Evolutionary conservation across 768 basidiomycete genomes (phyloP).

Genomic region (Tylopilus sp.): DNA sequence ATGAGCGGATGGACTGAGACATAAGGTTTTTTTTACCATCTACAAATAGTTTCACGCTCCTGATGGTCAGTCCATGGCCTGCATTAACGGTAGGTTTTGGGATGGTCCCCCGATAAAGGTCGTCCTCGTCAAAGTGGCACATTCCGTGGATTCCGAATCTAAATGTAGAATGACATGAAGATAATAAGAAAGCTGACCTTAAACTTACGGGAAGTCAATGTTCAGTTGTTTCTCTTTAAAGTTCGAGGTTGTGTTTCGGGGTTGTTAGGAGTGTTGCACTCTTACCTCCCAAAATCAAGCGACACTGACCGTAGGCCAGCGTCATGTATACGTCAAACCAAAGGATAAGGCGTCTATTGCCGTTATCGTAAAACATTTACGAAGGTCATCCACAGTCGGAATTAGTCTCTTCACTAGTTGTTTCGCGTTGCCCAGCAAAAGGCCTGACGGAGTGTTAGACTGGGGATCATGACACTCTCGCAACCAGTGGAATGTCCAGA

Average conservation of each 20-base stretch:
- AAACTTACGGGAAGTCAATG: constrained; percentile 56
- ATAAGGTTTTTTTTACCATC: constrained; percentile 35
- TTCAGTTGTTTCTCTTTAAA: constrained; percentile 54
- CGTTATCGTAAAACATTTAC: constrained; percentile 57
- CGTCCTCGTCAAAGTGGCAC: constrained; percentile 63
- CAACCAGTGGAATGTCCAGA: constrained; percentile 69
- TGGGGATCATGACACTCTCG: constrained; percentile 1
- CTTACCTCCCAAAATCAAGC: constrained; percentile 48
- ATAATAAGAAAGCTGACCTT: constrained; percentile 4
- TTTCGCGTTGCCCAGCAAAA: constrained; percentile 54
- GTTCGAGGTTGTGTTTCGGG: not conserved
- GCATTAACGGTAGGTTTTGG: constrained; percentile 52
- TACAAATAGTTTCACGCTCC: constrained; percentile 79
- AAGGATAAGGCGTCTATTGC: not conserved
- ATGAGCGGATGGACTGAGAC: not conserved
- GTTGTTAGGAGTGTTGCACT: not conserved
- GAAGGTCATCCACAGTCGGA: constrained; percentile 60
- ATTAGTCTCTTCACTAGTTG: constrained; percentile 61
- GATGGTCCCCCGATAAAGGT: constrained; percentile 71
- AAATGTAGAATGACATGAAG: constrained; percentile 4
- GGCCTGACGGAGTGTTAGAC: constrained; percentile 40
- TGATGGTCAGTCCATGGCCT: constrained; percentile 62
- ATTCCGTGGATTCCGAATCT: constrained; percentile 81
- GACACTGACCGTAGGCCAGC: not conserved
- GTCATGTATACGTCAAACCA: not conserved